Conservation (phyloP, 2,329 filamentous ascomycete species). For the Metarhizium brunneum region DNA sequence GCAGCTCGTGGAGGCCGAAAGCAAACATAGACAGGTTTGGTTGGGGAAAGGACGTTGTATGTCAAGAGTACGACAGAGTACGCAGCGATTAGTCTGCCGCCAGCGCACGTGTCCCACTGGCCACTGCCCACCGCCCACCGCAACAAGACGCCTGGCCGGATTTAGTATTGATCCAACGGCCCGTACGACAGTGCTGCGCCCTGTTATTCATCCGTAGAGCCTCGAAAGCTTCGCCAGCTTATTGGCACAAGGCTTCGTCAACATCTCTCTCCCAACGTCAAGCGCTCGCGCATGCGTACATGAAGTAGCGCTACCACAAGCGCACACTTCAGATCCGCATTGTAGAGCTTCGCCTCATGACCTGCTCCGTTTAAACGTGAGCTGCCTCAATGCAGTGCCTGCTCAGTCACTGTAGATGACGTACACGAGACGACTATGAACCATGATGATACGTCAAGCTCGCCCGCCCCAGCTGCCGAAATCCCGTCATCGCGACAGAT, state of each 20-base stretch:
- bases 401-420: slow-evolving; percentile 22
- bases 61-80: no score
- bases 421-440: slow-evolving; percentile 34
- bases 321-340: neutral
- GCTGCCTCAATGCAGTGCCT: slow-evolving; percentile 22
- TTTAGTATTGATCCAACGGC: slow-evolving; percentile 1
- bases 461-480: slow-evolving; percentile 24
- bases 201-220: no score
- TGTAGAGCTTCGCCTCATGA: slow-evolving; percentile 12
- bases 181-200: neutral
- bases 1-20: no score
- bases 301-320: neutral
- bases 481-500: slow-evolving; percentile 6
- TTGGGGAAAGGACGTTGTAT: no score
- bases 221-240: neutral
- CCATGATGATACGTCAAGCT: slow-evolving; percentile 37
- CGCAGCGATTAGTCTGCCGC: no score
- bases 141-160: neutral
- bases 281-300: neutral
- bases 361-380: slow-evolving; percentile 7
- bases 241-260: neutral
- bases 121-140: neutral
- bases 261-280: neutral
- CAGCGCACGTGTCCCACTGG: neutral
- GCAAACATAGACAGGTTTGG: no score